Evolutionary conservation across 768 basidiomycete species (phyloP), one percentile per base, ranked within the genome.

Genomic region (Amanita polypyramis): DNA sequence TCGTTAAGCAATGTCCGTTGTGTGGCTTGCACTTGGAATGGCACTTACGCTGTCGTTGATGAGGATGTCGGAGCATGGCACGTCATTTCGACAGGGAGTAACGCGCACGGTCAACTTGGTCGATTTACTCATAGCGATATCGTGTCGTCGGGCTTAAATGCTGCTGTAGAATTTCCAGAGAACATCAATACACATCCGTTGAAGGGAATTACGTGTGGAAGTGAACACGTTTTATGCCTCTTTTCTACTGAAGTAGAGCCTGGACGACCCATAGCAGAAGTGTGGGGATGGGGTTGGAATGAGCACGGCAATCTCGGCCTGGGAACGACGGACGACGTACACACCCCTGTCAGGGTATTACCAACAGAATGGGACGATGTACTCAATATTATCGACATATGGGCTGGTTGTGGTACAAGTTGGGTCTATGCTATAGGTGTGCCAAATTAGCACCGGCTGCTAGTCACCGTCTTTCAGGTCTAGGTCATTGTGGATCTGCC

Each of bases 201-300:
- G 11, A 41, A 49, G 5, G 23, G 7, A 25, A 42, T 49, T 19
- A 76, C 75, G 0, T 87, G 85, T 49, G 92, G 93, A 15, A 90
- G 86, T 55, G 94, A 97, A 62, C 93, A 97, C 62, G 75, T 89
- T 2, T 63, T 96, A 7, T 64, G 64, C 14, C 55, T 70, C 5
- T 47, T 67, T 51, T 45, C 40, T 20, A n/a, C 35, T 12, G 20
- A 30, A 30, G 11, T 23, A 37, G 38, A 11, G 19, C 23, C 35
- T 40, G 45, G 6, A 43, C 40, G 29, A 7, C 43, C 14, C 7
- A 52, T 45, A 6, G 51, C 55, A 1, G 73, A 76, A 53, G 74
- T 93, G 0, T 87, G 80, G 77, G 87, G 79, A 0, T 96, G 94
- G 89, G 95, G 95, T 0, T 98, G 95, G 94, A 98, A 97, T 62